These are phyloP conservation scores for Aegle marmelos DNA, from an alignment of 345 rosid species.

Conservation along the genomic window DNA sequence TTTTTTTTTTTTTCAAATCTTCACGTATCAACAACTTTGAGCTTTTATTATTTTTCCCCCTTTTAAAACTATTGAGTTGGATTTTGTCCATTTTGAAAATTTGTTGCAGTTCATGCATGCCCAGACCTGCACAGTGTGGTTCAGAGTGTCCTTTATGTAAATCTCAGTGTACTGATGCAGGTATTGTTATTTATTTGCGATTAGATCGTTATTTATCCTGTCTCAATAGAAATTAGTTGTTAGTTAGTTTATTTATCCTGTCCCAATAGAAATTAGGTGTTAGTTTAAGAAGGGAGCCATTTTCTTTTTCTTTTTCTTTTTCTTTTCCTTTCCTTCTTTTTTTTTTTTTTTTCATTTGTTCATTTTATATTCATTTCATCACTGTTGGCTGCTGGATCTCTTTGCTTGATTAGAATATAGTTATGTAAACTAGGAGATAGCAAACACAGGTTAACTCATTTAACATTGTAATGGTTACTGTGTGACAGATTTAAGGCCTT, in stretches of 20 bases:
- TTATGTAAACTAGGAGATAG: not conserved
- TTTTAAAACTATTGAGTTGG: not conserved
- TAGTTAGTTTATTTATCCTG: not conserved
- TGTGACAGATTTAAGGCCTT: constrained; percentile 49
- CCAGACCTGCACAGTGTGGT: constrained; percentile 27
- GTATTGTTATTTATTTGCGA: constrained; percentile 19
- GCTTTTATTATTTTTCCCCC: not conserved
- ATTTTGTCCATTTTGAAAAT: not conserved
- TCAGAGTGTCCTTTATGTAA: constrained; percentile 57
- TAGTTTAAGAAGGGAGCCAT: not conserved
- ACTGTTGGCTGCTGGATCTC: not conserved
- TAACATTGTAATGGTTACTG: not conserved
- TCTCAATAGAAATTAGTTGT: not conserved
- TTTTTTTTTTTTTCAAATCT: not conserved
- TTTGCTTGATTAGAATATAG: not conserved
- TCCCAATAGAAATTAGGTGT: not conserved
- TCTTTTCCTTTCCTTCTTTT: too few relatives aligned
- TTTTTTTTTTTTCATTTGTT: not conserved
- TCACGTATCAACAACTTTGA: not conserved
- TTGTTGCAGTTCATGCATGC: constrained; percentile 55
- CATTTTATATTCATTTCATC: not conserved
- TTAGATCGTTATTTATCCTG: not conserved
- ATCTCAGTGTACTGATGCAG: constrained; percentile 29
- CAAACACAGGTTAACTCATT: not conserved
- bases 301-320: not conserved